Base-by-base conservation (phyloP, 495 filamentous ascomycete genomes). In the Entonaema liquescens region DNA sequence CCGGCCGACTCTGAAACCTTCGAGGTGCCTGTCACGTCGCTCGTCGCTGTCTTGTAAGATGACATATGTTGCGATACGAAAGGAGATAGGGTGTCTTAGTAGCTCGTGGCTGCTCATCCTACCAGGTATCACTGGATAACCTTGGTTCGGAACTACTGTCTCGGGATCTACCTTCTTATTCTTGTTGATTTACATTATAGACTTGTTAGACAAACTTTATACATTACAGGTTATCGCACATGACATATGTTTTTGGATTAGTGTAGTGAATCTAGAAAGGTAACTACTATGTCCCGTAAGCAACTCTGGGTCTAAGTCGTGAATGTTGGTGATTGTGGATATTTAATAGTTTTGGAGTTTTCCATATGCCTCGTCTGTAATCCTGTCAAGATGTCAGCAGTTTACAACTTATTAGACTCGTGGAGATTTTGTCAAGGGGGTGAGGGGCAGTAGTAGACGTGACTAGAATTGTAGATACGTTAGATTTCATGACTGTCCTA, bases 1-100 rank as follows among this genome's bases (percentile, higher is more conserved):
- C 26, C 49, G 11, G 11, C 38, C 1, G 9, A 2, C 49, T 12
- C 35, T 29, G 42, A 44, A 9, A 7, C 54, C 0, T 72, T 72
- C 42, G 9, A 55, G 7, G n/a, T 72, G 13, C 69, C 63, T 5
- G 64, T 72, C 13, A 59, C 40, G 12, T 50, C 29, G 42, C 1
- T 72, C n/a, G 59, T 54, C n/a, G 69, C 35, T n/a, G 54, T 64
- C 2, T 31, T 58, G 25, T 71, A 28, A 56, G 3, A 53, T 9
- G 23, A 15, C 15, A 28, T 15, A 15, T 53, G 26, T 53, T 53
- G 49, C 12, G 15, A 57, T 26, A 17, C 21, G 13, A 40, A 53
- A n/a, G 8, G 42, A 47, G 19, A 47, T 4, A 19, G 19, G 42
- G 0, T 23, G 17, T 12, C 42, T 47, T 23, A 23, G 8, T 6